Evolutionary conservation across 1,284 basidiomycete species (phyloP).

Genomic region (Phellopilus nigrolimitatus): DNA sequence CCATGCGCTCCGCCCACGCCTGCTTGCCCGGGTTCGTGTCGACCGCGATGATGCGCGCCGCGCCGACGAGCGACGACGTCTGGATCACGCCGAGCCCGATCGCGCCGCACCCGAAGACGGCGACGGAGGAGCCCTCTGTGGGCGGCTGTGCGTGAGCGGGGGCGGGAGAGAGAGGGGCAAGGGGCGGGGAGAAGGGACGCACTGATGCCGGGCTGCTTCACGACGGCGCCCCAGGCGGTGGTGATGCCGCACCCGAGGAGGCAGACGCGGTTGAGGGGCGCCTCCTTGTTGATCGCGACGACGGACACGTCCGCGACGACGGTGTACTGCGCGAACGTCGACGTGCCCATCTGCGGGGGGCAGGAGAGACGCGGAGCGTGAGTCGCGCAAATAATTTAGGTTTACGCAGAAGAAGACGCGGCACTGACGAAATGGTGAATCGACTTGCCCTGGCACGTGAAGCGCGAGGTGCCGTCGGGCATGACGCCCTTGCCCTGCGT

Average conservation of each 20-base stretch:
- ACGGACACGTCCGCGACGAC: conserved; percentile 98
- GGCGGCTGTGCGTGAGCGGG: not conserved
- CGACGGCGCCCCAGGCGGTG: conserved; percentile 91
- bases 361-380: not conserved
- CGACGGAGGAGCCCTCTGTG: conserved; percentile 79
- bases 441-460: conserved; percentile 85
- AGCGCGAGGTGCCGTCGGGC: conserved; percentile 91
- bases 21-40: conserved; percentile 88
- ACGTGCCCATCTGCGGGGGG: conserved; percentile 86
- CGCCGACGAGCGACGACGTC: conserved; percentile 75
- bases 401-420: too few relatives aligned
- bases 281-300: conserved; percentile 82
- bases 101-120: conserved; percentile 94
- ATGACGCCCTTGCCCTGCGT: conserved; percentile 97
- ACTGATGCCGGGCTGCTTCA: conserved; percentile 78
- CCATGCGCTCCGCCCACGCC: conserved; percentile 89
- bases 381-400: not conserved
- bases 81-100: conserved; percentile 93
- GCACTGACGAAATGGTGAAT: conserved; percentile 89
- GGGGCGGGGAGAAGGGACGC: conserved; percentile 28
- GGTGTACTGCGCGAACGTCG: conserved; percentile 98
- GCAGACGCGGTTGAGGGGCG: conserved; percentile 92
- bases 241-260: conserved; percentile 95
- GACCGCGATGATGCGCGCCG: conserved; percentile 87
- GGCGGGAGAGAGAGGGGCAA: not conserved